These are phyloP conservation scores for Sicyos baderoa DNA, from an alignment of 306 rosid genomes.

Conservation along the genomic window DNA sequence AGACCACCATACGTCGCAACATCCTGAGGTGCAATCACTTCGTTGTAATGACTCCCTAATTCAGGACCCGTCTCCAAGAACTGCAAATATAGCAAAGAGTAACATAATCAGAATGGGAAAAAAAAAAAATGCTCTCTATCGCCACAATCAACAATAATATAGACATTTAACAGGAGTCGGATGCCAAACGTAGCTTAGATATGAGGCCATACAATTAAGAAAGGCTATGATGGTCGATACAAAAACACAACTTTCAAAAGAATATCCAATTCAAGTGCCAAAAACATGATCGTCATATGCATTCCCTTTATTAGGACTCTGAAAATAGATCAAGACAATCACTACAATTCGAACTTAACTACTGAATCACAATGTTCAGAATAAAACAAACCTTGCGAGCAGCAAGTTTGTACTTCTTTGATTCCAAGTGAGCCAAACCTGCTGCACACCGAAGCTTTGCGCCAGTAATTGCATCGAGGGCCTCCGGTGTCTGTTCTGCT, in stretches of 20 bases:
- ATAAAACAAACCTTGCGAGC: slow-evolving; percentile 81
- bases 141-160: slow-evolving; percentile 32
- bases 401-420: slow-evolving; percentile 94
- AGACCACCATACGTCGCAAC: slow-evolving; percentile 98
- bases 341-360: neutral
- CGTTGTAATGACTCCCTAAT: slow-evolving; percentile 70
- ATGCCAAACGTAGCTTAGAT: neutral
- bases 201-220: neutral
- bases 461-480: slow-evolving; percentile 43
- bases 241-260: neutral
- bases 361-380: neutral
- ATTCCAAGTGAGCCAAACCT: slow-evolving; percentile 88
- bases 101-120: neutral
- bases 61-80: slow-evolving; percentile 79
- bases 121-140: neutral
- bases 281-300: neutral
- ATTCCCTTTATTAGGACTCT: neutral
- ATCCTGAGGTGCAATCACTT: slow-evolving; percentile 93
- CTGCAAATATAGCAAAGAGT: slow-evolving; percentile 35
- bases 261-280: no score
- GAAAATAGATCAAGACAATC: neutral
- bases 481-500: slow-evolving; percentile 75
- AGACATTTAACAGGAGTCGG: neutral
- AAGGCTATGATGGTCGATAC: neutral
- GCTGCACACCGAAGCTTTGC: slow-evolving; percentile 86